Evolutionary conservation across 768 basidiomycete species (phyloP), one percentile per base, ranked within the genome.

Genomic region (Pholiota microspora): DNA sequence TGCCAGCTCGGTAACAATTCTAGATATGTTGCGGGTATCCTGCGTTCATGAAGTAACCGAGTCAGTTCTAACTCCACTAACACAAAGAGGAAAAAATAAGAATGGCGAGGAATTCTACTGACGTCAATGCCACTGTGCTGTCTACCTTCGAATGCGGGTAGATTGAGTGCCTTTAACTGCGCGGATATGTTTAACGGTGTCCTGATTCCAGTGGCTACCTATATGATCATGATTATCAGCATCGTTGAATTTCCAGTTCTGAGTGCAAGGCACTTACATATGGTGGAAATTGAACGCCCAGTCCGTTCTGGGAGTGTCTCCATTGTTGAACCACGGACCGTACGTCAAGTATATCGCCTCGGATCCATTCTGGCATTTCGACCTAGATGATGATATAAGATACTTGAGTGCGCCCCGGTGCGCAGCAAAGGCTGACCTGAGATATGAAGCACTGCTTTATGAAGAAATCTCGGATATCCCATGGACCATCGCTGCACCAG

Each of bases 91-190:
- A 51, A 51, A n/a, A 59, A 53, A 40, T 46, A 54, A 62, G 49
- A 47, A 47, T 53, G 46, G 24, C 27, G 40, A 36, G 44, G 51
- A 44, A 44, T 44, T 21, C 2, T 23, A 84, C 90, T 76, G 58
- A 94, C 95, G 71, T 94, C 93, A 31, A 96, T 88, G 21, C 96
- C 96, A 64, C 84, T 84, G 70, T 98, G 96, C 52, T 84, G 77
- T 62, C 89, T 82, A 18, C 96, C 95, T 68, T 87, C 74, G 65
- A 98, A 98, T 6, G 79, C 76, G 4, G 81, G 77, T 44, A 98
- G 72, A 8, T 78, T 80, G 38, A 98, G 82, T n/a, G 77, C 77
- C 31, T 77, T 76, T 45, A 97, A 75, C 68, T 95, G 92, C n/a
- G 80, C 79, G 32, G 83, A 68, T 51, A 96, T 86, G 57, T 89